Conservation (phyloP, 116 monocot species). For the Posidonia oceanica region DNA sequence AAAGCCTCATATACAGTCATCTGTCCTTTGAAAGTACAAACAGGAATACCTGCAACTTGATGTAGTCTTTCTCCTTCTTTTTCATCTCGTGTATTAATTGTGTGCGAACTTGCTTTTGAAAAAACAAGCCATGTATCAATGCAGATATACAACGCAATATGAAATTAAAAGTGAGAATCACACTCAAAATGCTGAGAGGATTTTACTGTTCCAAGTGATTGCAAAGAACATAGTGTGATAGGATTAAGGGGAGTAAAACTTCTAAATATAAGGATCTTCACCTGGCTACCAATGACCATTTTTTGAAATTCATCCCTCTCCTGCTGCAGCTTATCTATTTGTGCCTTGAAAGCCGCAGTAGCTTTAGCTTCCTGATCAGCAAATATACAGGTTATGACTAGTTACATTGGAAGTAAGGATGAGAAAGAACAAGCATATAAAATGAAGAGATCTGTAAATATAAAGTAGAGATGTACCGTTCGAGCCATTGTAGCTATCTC, state of each 20-base stretch:
- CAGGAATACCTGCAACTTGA: conserved; percentile 79
- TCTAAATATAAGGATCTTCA: conserved; percentile 9
- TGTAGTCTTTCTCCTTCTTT: conserved; percentile 98
- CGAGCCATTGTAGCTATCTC: conserved; percentile 86
- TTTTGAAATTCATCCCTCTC: conserved; percentile 97
- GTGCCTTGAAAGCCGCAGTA: conserved; percentile 67
- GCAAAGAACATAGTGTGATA: background rate
- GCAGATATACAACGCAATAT: background rate
- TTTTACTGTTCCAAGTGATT: background rate
- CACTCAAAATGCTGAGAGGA: background rate
- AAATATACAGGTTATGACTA: background rate
- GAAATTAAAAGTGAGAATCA: background rate
- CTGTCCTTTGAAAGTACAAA: background rate
- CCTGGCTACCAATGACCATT: conserved; percentile 99
- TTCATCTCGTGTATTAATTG: conserved; percentile 99
- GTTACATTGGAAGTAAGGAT: background rate
- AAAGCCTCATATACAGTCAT: background rate
- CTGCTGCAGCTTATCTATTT: conserved; percentile 92
- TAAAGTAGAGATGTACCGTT: conserved; percentile 28
- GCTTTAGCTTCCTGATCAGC: conserved; percentile 76
- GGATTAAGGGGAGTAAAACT: background rate
- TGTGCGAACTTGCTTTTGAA: conserved; percentile 83
- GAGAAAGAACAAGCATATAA: background rate
- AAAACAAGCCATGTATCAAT: background rate
- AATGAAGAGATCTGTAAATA: conserved; percentile 3